Conservation (phyloP, 768 basidiomycete species). For the Tulasnella sp. region DNA sequence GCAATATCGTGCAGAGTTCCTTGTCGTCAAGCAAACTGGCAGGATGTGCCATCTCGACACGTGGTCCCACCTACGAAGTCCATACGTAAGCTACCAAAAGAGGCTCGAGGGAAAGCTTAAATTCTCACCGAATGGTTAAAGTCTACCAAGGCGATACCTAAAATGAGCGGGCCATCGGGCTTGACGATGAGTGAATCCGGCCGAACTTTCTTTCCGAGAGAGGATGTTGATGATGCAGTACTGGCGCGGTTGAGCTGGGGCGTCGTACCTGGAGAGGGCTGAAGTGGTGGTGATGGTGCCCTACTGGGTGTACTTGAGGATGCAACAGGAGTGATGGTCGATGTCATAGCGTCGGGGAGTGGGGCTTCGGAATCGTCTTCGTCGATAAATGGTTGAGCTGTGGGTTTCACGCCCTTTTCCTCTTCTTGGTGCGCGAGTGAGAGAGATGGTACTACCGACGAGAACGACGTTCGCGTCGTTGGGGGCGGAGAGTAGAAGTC, state of each 20-base stretch:
- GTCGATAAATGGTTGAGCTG: not conserved
- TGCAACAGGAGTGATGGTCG: not conserved
- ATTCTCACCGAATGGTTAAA: slow-evolving; percentile 77
- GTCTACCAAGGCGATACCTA: slow-evolving; percentile 88
- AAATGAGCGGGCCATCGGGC: slow-evolving; percentile 53
- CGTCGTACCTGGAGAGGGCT: not conserved
- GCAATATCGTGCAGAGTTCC: slow-evolving; percentile 74
- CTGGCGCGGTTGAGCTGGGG: slow-evolving; percentile 17
- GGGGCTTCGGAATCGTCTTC: not conserved
- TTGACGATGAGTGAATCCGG: slow-evolving; percentile 68
- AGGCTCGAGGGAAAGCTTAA: not conserved
- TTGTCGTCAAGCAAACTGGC: slow-evolving; percentile 64
- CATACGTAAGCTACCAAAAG: not conserved
- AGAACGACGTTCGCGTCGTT: slow-evolving; percentile 7
- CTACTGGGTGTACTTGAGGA: not conserved
- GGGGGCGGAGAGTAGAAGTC: not conserved
- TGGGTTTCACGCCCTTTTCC: not conserved
- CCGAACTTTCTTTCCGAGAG: slow-evolving; percentile 47
- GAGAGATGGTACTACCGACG: not conserved
- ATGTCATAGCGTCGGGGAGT: slow-evolving; percentile 3
- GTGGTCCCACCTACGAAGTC: slow-evolving; percentile 69
- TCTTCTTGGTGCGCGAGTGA: not conserved
- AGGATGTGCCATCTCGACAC: slow-evolving; percentile 56
- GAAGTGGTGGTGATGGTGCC: not conserved
- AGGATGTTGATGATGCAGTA: slow-evolving; percentile 21